Evolutionary conservation across 805 yeast genomes (phyloP), one percentile per base, ranked within the genome.

Genomic region (Lipomyces spencermartinsiae): DNA sequence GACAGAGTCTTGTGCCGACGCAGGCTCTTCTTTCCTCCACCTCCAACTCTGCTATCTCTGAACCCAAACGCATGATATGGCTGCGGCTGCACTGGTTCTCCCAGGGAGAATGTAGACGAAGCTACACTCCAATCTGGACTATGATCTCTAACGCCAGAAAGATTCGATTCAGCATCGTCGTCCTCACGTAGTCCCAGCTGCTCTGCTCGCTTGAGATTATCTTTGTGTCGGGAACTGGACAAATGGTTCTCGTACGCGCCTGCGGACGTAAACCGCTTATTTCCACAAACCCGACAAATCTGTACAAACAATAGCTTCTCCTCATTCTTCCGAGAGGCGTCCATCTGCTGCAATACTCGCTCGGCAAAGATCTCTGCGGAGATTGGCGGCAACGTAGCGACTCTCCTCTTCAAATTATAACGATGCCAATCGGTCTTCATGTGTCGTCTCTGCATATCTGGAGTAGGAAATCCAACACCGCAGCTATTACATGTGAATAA

Each of bases 401-500:
- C 97, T 74, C 97, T 86, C 80, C 99, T 87, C 77, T 95, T 95
- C 76, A 95, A 84, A 76, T 95, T 95, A 79, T 95, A 95, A 71
- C 99, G 85, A 77, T 95, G 99, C 99, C 99, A 95, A 65, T 95
- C 99, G 1, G 97, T 89, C 77, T 91, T 92, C 99, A 95, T 95
- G 78, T 95, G 99, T 71, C 84, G 85, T 70, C 98, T 84, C 80
- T 95, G 99, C 67, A 88, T 83, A 70, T 89, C 95, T n/a, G 97
- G 89, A 49, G 88, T 83, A 56, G 89, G 86, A 76, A 95, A 95
- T 58, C 88, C 88, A 71, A 92, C 86, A 31, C 87, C 87, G 79
- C 99, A 95, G 25, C 97, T 89, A 76, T 93, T 91, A 80, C 99
- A 95, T 12, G 97, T 92, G 78, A 84, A 87, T 51, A 75, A 74